Base-by-base conservation (phyloP, 179 eudicot genomes). In the Patellifolia procumbens region DNA sequence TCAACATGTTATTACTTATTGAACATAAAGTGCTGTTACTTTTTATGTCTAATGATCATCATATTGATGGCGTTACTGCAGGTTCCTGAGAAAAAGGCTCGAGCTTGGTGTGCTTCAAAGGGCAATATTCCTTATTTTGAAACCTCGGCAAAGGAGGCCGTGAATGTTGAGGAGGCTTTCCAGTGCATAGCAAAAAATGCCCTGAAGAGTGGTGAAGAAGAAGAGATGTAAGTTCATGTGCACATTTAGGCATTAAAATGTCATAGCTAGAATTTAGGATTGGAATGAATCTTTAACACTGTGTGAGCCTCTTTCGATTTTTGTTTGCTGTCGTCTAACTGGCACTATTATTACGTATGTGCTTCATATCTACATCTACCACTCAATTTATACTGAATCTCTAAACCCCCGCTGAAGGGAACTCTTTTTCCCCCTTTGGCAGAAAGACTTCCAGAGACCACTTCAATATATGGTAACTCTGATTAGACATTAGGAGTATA, bases 61-160 rank as follows among this genome's bases (percentile, higher is more conserved):
- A 53, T 28, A 29, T 31, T 3, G 22, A 48, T 46, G 51, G 59
- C 28, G 28, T 24, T 3, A 35, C 46, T 69, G 3, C 75, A 89
- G 93, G 93, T 91, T 75, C 83, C 92, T 65, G 96, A 91, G 83
- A 91, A 91, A 67, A 89, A 87, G 81, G 96, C 92, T 19, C 82
- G 78, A 43, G 89, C 89, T 39, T 87, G 91, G 89, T 89, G 94
- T 81, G 88, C 88, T 19, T 80, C 89, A 32, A 88, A 86, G 79
- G 92, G 91, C 35, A 83, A 90, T 64, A 86, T 91, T 71, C 90
- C 94, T 5, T 90, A 88, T 85, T 88, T 88, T 74, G 88, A 86
- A 74, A 91, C 94, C 55, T 91, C 97, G 20, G 96, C 96, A 49
- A 91, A 89, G 75, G 96, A 89, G 68, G 92, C 89, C 65, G 77